Conservation (phyloP, 1,139 yeast genomes). For the Scheffersomyces quercinus region DNA sequence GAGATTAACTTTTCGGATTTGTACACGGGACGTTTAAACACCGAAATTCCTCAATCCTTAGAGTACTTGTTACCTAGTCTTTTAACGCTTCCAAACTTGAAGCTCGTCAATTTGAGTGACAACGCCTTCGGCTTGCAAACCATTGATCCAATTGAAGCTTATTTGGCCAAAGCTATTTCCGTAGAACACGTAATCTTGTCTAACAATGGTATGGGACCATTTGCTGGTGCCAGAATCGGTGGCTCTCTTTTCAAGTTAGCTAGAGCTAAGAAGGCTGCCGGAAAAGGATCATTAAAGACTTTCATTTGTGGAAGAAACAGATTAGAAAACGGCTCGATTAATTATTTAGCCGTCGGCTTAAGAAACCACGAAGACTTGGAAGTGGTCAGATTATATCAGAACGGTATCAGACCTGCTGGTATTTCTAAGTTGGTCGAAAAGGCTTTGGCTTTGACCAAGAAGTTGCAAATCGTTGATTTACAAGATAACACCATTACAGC, state of each 20-base stretch:
- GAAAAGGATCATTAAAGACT: conserved; percentile 59
- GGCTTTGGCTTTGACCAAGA: conserved; percentile 65
- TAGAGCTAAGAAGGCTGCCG: conserved; percentile 53
- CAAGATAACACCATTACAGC: conserved; percentile 94
- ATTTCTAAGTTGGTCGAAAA: conserved; percentile 69
- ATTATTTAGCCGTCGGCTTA: conserved; percentile 73
- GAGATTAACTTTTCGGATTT: conserved; percentile 87
- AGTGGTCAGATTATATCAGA: conserved; percentile 82
- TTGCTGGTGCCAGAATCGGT: conserved; percentile 94
- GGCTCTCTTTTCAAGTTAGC: conserved; percentile 76
- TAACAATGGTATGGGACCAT: conserved; percentile 97
- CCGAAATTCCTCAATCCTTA: conserved; percentile 88
- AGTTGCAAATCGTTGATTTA: conserved; percentile 72
- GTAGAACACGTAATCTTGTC: conserved; percentile 84
- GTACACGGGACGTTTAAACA: conserved; percentile 90
- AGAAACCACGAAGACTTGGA: conserved; percentile 73
- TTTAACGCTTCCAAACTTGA: conserved; percentile 64
- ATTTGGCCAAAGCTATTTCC: conserved; percentile 72
- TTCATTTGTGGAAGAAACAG: conserved; percentile 96
- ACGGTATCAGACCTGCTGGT: conserved; percentile 95
- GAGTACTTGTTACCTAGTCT: conserved; percentile 71
- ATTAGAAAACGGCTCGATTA: conserved; percentile 89
- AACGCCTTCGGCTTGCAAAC: conserved; percentile 97
- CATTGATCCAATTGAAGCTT: conserved; percentile 82
- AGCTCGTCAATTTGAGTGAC: conserved; percentile 81